phyloP scores from a whole-genome alignment of 2,329 filamentous ascomycete species.

The Aspergillus fischeri region DNA sequence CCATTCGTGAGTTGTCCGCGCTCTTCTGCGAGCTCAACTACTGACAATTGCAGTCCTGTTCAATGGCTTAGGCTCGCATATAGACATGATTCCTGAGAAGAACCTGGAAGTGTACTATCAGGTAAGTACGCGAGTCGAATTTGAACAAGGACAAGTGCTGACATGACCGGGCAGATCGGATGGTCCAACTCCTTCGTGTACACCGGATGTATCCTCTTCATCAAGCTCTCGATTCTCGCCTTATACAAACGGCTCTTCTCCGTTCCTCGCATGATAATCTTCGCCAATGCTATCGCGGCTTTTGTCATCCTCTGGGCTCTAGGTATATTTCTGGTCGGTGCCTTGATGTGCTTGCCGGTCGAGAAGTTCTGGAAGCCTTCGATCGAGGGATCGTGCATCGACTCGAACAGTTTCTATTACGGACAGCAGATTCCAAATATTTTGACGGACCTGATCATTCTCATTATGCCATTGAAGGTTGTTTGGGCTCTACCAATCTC shows the following conservation, averaged over 20 bases:
- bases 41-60: constrained; percentile 16
- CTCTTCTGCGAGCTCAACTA: background rate
- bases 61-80: constrained; percentile 27
- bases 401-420: constrained; percentile 24
- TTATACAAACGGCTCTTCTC: constrained; percentile 28
- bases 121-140: constrained; percentile 7
- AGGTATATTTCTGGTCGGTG: constrained; percentile 16
- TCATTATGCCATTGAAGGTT: constrained; percentile 24
- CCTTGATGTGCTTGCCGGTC: constrained; percentile 23
- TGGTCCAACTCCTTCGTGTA: constrained; percentile 28
- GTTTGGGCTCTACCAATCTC: constrained; percentile 25
- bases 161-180: constrained; percentile 18
- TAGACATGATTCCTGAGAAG: constrained; percentile 21
- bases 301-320: constrained; percentile 23
- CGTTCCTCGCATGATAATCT: constrained; percentile 16
- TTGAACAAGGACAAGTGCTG: background rate
- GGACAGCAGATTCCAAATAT: constrained; percentile 29
- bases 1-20: constrained; percentile 16
- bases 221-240: constrained; percentile 28
- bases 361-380: constrained; percentile 24
- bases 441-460: constrained; percentile 23
- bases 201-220: constrained; percentile 18
- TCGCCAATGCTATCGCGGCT: constrained; percentile 15
- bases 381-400: constrained; percentile 22
- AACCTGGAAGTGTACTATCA: constrained; percentile 22